Conservation (phyloP, 768 basidiomycete genomes). For the Podaxis sp. region DNA sequence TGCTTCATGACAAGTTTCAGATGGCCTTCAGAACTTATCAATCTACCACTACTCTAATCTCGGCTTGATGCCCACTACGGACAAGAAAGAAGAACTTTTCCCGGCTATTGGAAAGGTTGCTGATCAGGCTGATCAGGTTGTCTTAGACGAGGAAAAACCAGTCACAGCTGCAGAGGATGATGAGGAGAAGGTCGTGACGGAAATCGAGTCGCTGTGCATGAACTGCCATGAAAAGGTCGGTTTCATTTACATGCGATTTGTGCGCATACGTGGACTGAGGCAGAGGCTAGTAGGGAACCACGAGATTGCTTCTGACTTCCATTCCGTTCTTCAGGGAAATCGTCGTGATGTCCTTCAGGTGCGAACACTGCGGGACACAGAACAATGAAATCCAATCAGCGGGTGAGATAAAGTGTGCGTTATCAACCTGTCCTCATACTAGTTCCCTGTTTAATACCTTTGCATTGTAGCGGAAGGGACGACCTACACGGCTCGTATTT, state of each 20-base stretch:
- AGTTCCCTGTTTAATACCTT: neutral
- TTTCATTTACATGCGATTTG: constrained; percentile 1
- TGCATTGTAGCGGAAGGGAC: constrained; percentile 69
- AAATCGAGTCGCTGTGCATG: constrained; percentile 94
- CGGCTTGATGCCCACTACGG: neutral
- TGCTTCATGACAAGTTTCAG: neutral
- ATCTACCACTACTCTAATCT: neutral
- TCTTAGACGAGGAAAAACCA: constrained; percentile 11
- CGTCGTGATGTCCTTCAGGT: constrained; percentile 95
- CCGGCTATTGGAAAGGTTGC: constrained; percentile 60
- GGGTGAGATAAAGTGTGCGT: constrained; percentile 78
- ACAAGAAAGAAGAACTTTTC: constrained; percentile 39
- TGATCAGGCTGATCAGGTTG: constrained; percentile 39
- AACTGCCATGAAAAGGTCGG: constrained; percentile 86
- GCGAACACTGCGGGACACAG: constrained; percentile 83
- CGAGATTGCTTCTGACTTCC: constrained; percentile 84
- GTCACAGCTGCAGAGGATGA: constrained; percentile 31
- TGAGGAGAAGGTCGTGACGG: constrained; percentile 71
- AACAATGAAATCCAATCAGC: constrained; percentile 98
- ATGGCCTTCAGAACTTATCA: neutral
- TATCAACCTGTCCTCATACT: neutral
- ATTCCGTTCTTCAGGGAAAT: constrained; percentile 97
- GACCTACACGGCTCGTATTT: constrained; percentile 77
- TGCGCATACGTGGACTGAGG: constrained; percentile 19
- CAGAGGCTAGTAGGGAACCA: constrained; percentile 69